Base-by-base conservation (phyloP, 2,329 filamentous ascomycete species). In the Sordariomycetes sp. region DNA sequence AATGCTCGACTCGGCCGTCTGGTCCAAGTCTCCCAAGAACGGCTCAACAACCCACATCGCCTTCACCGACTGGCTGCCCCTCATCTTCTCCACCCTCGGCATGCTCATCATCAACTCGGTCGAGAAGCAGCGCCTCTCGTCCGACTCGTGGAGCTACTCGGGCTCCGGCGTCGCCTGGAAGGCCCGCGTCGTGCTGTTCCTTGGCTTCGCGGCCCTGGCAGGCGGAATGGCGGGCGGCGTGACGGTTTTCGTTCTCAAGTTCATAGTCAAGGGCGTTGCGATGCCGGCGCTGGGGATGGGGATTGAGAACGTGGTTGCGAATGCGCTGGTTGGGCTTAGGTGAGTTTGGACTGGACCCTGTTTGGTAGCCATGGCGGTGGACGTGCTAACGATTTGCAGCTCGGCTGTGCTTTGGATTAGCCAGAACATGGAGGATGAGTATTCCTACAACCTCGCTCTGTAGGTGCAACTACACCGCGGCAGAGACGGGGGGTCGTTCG, bases 381-480 rank as follows among this genome's bases (percentile, higher is more conserved):
- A 2, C 22, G 12, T 8, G 45, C 20, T 50, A 50, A 50, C 45
- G 2, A 12, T 10, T 52, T 13, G 20, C 62, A 82, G 81, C 69
- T 79, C 79, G 24, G 81, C 84, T 53, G 78, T 85, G 60, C 75
- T 86, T 50, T 86, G 83, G 83, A 70, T 86, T 57, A 83, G 79
- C 70, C 83, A 86, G 74, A 86, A 86, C 64, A 85, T 86, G 80
- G 83, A 86, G 72, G 83, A 86, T 64, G 83, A 86, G 69, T 86
- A 86, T 64, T 78, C 81, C 53, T 86, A 86, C 69, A 86, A 85
- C 68, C 69, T 86, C 62, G 76, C 82, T 59, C 73, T 86, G 61
- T 84, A 68, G 70, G 58, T 51, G 51, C 55, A 12, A 2, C 3
- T 24, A 35, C 34, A 56, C 8, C 12, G n/a, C n/a, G 8, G 17